These are phyloP conservation scores for Phytophthora syringae DNA, from an alignment of 352 stramenopile genomes.

Conservation along the genomic window DNA sequence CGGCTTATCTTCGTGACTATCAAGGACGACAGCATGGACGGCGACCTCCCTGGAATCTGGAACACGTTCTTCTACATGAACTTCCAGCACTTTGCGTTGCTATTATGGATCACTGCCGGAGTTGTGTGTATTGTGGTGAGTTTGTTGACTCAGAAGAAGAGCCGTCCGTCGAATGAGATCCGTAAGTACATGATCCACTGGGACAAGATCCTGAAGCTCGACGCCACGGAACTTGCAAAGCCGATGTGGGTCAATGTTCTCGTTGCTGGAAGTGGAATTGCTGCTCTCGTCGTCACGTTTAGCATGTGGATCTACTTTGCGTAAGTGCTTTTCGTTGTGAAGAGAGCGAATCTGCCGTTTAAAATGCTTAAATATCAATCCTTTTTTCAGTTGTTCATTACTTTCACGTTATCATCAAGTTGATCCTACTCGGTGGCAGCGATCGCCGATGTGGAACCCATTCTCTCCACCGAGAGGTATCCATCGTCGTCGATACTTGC, in stretches of 20 bases:
- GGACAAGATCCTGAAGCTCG: conserved; percentile 58
- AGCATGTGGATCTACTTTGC: conserved; percentile 64
- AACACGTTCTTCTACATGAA: conserved; percentile 78
- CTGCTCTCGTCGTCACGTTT: conserved; percentile 54
- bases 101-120: conserved; percentile 56
- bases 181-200: conserved; percentile 63
- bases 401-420: neutral
- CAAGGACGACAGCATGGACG: conserved; percentile 50
- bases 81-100: conserved; percentile 71
- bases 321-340: conserved; percentile 3
- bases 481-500: conserved; percentile 33
- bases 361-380: conserved; percentile 30
- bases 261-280: conserved; percentile 47
- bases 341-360: conserved; percentile 17
- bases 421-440: conserved; percentile 11
- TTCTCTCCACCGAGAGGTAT: conserved; percentile 31
- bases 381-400: conserved; percentile 2
- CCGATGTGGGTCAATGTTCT: conserved; percentile 56
- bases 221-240: conserved; percentile 54
- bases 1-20: conserved; percentile 67
- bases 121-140: conserved; percentile 62
- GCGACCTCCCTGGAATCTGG: conserved; percentile 40
- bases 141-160: conserved; percentile 53
- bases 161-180: conserved; percentile 34
- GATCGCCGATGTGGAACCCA: neutral